These are phyloP conservation scores for Acanthamoeba sp. DNA, from an alignment of 208 protist species.

Conservation along the genomic window DNA sequence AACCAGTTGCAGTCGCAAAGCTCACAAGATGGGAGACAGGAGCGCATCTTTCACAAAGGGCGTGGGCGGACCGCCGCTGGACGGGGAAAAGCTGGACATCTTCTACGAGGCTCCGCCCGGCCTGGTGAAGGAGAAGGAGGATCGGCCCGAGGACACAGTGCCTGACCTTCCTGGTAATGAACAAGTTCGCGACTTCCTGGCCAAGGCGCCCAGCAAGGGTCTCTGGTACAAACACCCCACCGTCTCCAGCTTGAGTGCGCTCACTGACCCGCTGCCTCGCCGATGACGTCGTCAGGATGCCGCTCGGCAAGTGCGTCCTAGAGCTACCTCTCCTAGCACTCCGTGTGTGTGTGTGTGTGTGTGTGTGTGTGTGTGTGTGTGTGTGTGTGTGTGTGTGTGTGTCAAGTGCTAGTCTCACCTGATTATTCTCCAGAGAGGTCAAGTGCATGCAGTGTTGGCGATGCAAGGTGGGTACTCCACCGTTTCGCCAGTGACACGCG, in stretches of 20 bases:
- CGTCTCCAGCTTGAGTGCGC: background rate
- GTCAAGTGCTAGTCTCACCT: too few relatives aligned
- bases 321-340: background rate
- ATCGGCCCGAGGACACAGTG: constrained; percentile 1
- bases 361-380: too few relatives aligned
- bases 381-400: too few relatives aligned
- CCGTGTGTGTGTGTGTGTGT: too few relatives aligned
- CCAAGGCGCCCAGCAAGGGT: constrained; percentile 21
- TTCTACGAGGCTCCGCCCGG: constrained; percentile 62
- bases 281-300: constrained; percentile 9
- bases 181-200: constrained; percentile 14
- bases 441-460: constrained; percentile 68
- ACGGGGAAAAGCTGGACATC: constrained; percentile 29
- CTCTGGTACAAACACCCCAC: background rate
- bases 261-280: background rate
- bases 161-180: constrained; percentile 45
- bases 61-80: background rate
- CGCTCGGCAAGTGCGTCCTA: constrained; percentile 39
- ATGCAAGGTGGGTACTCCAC: too few relatives aligned
- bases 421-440: constrained; percentile 57
- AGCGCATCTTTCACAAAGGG: background rate
- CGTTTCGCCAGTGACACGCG: too few relatives aligned
- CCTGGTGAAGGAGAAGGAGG: constrained; percentile 52
- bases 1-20: background rate
- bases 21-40: background rate